phyloP scores from a whole-genome alignment of 495 filamentous ascomycete species.

The Pyrenopolyporus hunteri region DNA sequence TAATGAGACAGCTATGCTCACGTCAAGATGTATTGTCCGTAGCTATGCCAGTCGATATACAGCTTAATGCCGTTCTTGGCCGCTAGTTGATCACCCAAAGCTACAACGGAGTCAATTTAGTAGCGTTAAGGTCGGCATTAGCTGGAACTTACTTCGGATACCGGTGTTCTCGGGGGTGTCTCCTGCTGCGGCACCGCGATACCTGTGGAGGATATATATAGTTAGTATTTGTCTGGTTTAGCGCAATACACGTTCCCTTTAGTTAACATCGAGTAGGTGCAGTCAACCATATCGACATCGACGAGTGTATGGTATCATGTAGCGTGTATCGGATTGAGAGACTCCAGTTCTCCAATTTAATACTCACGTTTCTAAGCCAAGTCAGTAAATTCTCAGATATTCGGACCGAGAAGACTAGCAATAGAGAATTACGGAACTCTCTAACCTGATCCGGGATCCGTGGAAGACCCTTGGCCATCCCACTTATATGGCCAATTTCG shows the following conservation, averaged over 20 bases:
- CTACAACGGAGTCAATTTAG: slow-evolving; percentile 7
- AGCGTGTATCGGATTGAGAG: too few relatives aligned
- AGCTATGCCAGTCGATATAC: slow-evolving; percentile 68
- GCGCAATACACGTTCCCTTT: background rate
- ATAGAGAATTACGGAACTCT: background rate
- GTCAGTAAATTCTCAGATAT: slow-evolving; percentile 14
- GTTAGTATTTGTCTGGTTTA: slow-evolving; percentile 3
- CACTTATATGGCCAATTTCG: slow-evolving; percentile 63
- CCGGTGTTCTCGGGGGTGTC: slow-evolving; percentile 45
- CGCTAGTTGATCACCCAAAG: slow-evolving; percentile 50
- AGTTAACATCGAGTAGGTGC: background rate
- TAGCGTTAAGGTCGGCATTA: background rate
- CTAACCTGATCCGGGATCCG: slow-evolving; percentile 41
- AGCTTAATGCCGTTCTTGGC: slow-evolving; percentile 58
- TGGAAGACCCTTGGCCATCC: slow-evolving; percentile 40
- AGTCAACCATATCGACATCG: background rate
- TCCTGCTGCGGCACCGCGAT: slow-evolving; percentile 42
- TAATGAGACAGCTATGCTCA: slow-evolving; percentile 2
- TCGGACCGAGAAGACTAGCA: background rate
- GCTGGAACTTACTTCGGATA: slow-evolving; percentile 32
- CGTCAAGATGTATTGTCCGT: slow-evolving; percentile 57
- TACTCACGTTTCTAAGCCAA: slow-evolving; percentile 40
- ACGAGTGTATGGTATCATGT: too few relatives aligned
- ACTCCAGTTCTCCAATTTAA: background rate
- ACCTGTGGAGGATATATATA: slow-evolving; percentile 11